Conservation (phyloP, 257 asterid genomes). For the Asclepias syriaca region DNA sequence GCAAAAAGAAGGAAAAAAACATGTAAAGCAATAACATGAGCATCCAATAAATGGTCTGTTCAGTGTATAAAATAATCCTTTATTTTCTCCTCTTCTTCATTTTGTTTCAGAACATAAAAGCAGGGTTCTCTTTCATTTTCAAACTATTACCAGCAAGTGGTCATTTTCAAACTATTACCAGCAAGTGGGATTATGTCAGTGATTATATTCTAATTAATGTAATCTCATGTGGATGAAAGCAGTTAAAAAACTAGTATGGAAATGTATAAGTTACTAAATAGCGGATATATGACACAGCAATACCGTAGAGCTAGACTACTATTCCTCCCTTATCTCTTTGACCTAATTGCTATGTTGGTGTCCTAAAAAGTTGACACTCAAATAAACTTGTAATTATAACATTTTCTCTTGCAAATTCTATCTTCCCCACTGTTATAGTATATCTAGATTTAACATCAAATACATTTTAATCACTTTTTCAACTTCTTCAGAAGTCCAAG, state of each 20-base stretch:
- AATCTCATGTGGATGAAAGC: neutral
- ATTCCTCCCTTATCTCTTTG: neutral
- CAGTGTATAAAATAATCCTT: neutral
- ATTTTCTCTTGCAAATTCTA: neutral
- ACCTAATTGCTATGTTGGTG: neutral
- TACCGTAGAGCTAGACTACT: neutral
- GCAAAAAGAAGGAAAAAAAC: constrained; percentile 18
- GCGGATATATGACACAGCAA: neutral
- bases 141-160: neutral
- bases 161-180: neutral
- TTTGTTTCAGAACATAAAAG: neutral
- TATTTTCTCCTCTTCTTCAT: neutral
- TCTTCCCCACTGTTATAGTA: neutral
- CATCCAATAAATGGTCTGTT: neutral
- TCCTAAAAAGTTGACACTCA: neutral
- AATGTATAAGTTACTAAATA: neutral
- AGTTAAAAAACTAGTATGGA: neutral
- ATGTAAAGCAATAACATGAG: neutral
- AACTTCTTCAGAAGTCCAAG: neutral
- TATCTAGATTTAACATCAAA: neutral
- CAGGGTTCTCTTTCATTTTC: neutral
- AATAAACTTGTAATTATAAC: neutral
- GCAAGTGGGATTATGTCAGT: too few relatives aligned
- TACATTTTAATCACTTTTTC: neutral
- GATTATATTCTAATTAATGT: neutral